Percentiles rank a stretch among this genome's conserved stretches.
Evolutionary conservation across 83 land plant genomes (phyloP).

Genomic region (Picea abies): DNA sequence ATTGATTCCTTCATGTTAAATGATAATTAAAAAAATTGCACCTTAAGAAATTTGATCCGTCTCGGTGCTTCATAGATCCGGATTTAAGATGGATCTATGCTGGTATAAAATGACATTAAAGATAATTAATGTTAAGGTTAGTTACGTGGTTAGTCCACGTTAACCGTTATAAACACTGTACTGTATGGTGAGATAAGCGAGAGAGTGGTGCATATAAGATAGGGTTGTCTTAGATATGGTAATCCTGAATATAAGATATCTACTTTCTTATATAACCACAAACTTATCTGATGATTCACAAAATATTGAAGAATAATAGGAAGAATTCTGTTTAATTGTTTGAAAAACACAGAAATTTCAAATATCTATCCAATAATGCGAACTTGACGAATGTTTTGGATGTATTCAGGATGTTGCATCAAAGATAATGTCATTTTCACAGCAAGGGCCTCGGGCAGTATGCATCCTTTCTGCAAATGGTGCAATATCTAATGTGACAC

Average conservation of each 20-base stretch:
- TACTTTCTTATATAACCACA: not conserved
- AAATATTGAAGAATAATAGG: not conserved
- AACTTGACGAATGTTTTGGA: not conserved
- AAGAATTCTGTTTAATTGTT: not conserved
- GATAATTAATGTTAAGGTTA: too few species aligned
- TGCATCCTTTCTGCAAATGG: constrained; percentile 79
- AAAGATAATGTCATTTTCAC: constrained; percentile 82
- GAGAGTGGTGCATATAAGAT: too few species aligned
- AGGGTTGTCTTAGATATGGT: not conserved
- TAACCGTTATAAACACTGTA: too few species aligned
- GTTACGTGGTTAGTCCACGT: too few species aligned
- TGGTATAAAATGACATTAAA: too few species aligned
- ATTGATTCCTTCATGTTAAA: too few species aligned
- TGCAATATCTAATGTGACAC: constrained; percentile 74
- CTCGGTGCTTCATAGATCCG: too few species aligned
- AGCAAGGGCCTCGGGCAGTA: constrained; percentile 74
- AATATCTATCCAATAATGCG: not conserved
- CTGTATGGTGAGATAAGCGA: too few species aligned
- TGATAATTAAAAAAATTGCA: too few species aligned
- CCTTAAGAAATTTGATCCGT: too few species aligned
- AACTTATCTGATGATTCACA: not conserved
- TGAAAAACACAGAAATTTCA: not conserved
- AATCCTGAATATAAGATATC: not conserved
- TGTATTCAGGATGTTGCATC: constrained; percentile 71
- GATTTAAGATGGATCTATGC: too few species aligned